Evolutionary conservation across 139 green algal species (phyloP).

Genomic region (Chlorokybus atmophyticus): DNA sequence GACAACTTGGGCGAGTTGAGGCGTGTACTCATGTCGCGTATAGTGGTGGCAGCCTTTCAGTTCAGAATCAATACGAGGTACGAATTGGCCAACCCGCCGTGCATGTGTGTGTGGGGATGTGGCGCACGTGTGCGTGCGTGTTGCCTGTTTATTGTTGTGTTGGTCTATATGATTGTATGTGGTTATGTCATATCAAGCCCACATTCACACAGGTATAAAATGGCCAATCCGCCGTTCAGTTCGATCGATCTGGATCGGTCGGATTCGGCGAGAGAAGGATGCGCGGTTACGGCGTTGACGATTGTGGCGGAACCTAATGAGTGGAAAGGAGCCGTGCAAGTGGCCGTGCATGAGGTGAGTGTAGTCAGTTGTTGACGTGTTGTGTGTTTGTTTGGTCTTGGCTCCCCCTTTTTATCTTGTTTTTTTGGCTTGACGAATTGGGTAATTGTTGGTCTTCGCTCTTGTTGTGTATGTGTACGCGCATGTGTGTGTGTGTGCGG

Average conservation of each 20-base stretch:
- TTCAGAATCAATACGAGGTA: constrained; percentile 75
- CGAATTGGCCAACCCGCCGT: constrained; percentile 45
- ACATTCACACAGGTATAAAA: too few relatives aligned
- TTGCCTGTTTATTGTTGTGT: too few relatives aligned
- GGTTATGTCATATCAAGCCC: too few relatives aligned
- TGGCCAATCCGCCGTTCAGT: constrained; percentile 62
- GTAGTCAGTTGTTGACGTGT: too few relatives aligned
- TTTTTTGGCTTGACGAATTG: not conserved
- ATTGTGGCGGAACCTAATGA: constrained; percentile 76
- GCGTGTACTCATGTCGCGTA: constrained; percentile 61
- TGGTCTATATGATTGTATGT: too few relatives aligned
- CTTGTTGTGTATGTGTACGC: too few relatives aligned
- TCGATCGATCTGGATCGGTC: constrained; percentile 80
- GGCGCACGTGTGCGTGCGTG: too few relatives aligned
- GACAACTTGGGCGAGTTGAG: constrained; percentile 53
- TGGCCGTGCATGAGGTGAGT: constrained; percentile 26
- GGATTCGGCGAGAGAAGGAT: constrained; percentile 81
- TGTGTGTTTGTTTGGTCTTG: too few relatives aligned
- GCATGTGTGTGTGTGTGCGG: too few relatives aligned
- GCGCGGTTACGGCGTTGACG: constrained; percentile 82
- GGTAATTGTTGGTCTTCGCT: too few relatives aligned
- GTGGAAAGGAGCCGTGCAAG: constrained; percentile 48
- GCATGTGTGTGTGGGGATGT: too few relatives aligned
- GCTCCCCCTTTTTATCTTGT: not conserved
- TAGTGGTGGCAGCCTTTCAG: constrained; percentile 80